Evolutionary conservation across 2,329 filamentous ascomycete genomes (phyloP).

Genomic region (Hortaea sp.): DNA sequence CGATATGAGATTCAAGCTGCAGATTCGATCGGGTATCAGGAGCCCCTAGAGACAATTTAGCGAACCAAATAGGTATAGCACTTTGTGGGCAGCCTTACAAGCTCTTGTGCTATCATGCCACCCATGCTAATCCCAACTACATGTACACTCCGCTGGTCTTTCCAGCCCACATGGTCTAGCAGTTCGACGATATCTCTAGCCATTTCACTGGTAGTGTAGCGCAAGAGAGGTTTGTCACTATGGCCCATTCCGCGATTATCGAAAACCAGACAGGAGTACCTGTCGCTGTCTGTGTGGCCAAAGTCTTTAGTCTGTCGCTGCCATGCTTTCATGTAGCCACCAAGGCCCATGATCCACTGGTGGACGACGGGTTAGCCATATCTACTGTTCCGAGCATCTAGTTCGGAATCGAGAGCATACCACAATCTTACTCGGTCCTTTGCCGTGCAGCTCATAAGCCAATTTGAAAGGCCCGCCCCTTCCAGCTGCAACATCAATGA

Average conservation of each 20-base stretch:
- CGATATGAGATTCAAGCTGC: slow-evolving; percentile 40
- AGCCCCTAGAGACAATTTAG: slow-evolving; percentile 11
- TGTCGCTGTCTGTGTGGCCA: slow-evolving; percentile 56
- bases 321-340: slow-evolving; percentile 59
- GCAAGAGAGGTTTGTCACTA: slow-evolving; percentile 64
- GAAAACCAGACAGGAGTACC: slow-evolving; percentile 64
- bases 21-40: slow-evolving; percentile 39
- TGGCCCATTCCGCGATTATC: slow-evolving; percentile 81
- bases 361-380: slow-evolving; percentile 2
- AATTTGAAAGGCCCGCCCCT: slow-evolving; percentile 69
- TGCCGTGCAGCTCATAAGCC: slow-evolving; percentile 70
- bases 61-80: too few relatives aligned
- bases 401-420: slow-evolving; percentile 41
- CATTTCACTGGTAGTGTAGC: slow-evolving; percentile 80
- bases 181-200: slow-evolving; percentile 67
- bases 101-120: slow-evolving; percentile 85
- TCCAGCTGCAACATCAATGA: slow-evolving; percentile 53
- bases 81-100: slow-evolving; percentile 33
- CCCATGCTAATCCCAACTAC: slow-evolving; percentile 74
- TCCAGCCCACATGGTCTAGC: slow-evolving; percentile 60
- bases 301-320: slow-evolving; percentile 77
- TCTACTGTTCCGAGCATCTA: too few relatives aligned
- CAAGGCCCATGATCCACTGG: slow-evolving; percentile 74
- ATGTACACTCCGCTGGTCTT: slow-evolving; percentile 48
- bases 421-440: slow-evolving; percentile 60